These are phyloP conservation scores for Parsonsia alboflavescens DNA, from an alignment of 257 asterid genomes.

Conservation along the genomic window DNA sequence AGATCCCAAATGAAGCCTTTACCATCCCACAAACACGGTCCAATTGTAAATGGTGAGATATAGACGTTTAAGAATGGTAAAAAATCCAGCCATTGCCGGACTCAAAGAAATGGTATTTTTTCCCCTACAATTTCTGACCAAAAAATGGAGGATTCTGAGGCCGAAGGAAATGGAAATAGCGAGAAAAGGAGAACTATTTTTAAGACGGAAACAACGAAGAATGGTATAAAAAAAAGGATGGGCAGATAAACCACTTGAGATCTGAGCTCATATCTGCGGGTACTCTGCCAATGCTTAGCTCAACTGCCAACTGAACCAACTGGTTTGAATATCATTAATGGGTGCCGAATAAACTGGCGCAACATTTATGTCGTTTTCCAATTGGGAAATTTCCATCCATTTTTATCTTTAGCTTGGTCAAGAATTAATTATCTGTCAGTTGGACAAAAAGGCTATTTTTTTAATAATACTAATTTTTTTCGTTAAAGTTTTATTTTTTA, in stretches of 20 bases:
- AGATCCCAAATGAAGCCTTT: slow-evolving; percentile 12
- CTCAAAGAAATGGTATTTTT: not conserved
- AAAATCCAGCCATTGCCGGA: slow-evolving; percentile 51
- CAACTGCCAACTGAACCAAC: slow-evolving; percentile 14
- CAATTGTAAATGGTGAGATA: slow-evolving; percentile 82
- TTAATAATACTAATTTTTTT: no score
- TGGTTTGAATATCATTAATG: not conserved
- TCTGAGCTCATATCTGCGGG: not conserved
- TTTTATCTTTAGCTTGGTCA: no score
- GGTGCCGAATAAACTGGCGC: not conserved
- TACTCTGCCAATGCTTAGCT: not conserved
- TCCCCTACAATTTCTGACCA: not conserved
- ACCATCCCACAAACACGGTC: slow-evolving; percentile 79
- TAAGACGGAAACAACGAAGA: not conserved
- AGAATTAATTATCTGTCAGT: no score
- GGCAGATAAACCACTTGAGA: slow-evolving; percentile 17
- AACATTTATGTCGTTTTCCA: not conserved
- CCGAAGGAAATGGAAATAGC: not conserved
- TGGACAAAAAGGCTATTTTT: no score
- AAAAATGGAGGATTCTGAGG: not conserved
- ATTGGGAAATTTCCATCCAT: not conserved
- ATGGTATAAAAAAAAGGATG: not conserved
- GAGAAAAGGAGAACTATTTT: not conserved
- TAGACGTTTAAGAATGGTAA: slow-evolving; percentile 46
- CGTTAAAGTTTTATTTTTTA: no score